Base-by-base conservation (phyloP, 2,329 filamentous ascomycete genomes). In the Calonectria ilicicola region DNA sequence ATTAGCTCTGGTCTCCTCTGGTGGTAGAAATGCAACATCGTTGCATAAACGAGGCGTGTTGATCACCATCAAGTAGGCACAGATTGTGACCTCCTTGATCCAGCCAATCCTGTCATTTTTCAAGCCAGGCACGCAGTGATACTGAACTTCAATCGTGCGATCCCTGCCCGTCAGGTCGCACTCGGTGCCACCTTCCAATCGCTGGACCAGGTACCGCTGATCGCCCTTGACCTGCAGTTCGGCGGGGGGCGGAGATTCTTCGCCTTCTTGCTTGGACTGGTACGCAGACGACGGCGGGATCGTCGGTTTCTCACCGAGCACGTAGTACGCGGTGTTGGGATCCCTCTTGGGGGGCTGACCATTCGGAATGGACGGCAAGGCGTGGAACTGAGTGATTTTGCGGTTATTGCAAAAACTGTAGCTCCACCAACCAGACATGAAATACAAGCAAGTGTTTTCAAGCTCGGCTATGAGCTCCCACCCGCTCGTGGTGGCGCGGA, bases 391-490 rank as follows among this genome's bases (percentile, higher is more conserved):
- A 80, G 94, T 93, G 74, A 98, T 93, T 75, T 96, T 92, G 74
- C 93, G 90, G 81, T 94, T 94, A 85, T 98, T 97, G 87, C 96
- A 98, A 83, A 98, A 98, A 78, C 93, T 94, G 84, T 98, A 98
- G 81, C 94, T 97, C 96, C 96, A 98, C 96, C 96, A 98, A 0
- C 96, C 96, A 1, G 92, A 94, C 76, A 95, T 86, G 75, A 88
- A 91, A 86, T 96, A 98, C 75, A 98, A 90, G 83, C 96, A 98
- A 4, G 92, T 93, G 66, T 96, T 90, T 69, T 97, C 91, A 84
- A 98, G 93, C 29, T 92, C 91, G 75, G 91, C 90, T 64, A 98
- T 87, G 26, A 98, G 88, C 80, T 97, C 93, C 89, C 94, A 94
- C 7, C 96, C 96, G 62, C 92, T 92, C 38, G 91, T 89, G 1